Percentiles rank a stretch among this genome's conserved stretches.
phyloP scores from a whole-genome alignment of 306 rosid species.

The Ammopiptanthus mongolicus region DNA sequence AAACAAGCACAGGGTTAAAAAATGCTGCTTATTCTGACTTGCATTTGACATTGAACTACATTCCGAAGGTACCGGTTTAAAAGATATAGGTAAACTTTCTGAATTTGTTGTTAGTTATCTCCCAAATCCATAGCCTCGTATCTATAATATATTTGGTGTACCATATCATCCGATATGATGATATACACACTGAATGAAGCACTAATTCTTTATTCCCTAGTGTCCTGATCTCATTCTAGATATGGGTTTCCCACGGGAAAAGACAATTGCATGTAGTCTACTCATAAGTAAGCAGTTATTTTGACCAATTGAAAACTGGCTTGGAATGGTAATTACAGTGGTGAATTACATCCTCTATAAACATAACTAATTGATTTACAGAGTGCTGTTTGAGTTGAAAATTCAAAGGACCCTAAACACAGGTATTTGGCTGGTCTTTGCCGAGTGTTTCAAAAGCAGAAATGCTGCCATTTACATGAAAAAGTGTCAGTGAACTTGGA shows the following conservation, averaged over 20 bases:
- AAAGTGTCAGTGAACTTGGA: slow-evolving; percentile 26
- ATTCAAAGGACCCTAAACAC: slow-evolving; percentile 14
- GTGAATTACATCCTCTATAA: neutral
- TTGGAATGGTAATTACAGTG: slow-evolving; percentile 12
- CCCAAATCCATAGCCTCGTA: slow-evolving; percentile 10
- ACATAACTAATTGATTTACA: slow-evolving; percentile 11
- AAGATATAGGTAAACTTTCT: slow-evolving; percentile 38
- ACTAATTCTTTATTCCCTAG: neutral
- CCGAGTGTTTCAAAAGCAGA: slow-evolving; percentile 12
- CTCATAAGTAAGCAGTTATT: neutral
- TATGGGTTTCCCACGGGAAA: neutral
- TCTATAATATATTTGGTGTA: slow-evolving; percentile 6
- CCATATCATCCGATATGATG: slow-evolving; percentile 10
- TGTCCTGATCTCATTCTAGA: slow-evolving; percentile 8
- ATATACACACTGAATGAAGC: neutral
- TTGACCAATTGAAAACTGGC: slow-evolving; percentile 4
- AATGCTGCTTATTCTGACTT: slow-evolving; percentile 31
- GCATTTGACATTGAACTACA: slow-evolving; percentile 41
- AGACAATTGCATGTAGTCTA: slow-evolving; percentile 5
- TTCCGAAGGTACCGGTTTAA: slow-evolving; percentile 25
- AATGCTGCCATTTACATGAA: slow-evolving; percentile 21
- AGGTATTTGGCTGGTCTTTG: slow-evolving; percentile 26
- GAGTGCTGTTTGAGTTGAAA: slow-evolving; percentile 25
- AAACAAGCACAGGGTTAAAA: slow-evolving; percentile 37
- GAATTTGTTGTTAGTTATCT: slow-evolving; percentile 31